A percentile compares a stretch with the other conserved stretches of the same genome.
These are phyloP conservation scores for Microsporum ferrugineum DNA, from an alignment of 2,329 filamentous ascomycete species.

Conservation along the genomic window DNA sequence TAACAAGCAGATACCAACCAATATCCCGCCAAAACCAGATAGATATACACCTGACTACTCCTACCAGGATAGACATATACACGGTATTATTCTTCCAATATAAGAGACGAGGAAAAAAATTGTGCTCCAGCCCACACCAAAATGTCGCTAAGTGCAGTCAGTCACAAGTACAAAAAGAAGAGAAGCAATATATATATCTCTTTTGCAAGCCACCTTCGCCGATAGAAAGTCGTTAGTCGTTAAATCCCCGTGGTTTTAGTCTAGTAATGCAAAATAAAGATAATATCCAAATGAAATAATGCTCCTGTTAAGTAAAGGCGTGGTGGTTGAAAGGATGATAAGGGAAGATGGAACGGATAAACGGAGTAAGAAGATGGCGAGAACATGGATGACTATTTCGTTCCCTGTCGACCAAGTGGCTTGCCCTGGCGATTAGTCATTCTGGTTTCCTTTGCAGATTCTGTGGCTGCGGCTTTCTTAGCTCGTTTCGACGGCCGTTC, in stretches of 20 bases:
- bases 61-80: slow-evolving; percentile 2
- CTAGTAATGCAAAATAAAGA: slow-evolving; percentile 1
- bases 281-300: slow-evolving; percentile 4
- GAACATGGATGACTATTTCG: slow-evolving; percentile 10
- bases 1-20: neutral
- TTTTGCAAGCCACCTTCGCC: slow-evolving; percentile 1
- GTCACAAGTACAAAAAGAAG: neutral
- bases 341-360: neutral
- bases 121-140: neutral
- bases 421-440: slow-evolving; percentile 39
- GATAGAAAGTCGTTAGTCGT: slow-evolving; percentile 1
- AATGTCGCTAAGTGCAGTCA: slow-evolving; percentile 1
- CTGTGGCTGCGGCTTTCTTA: slow-evolving; percentile 30
- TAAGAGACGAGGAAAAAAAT: neutral
- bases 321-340: neutral
- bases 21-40: neutral
- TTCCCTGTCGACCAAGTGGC: slow-evolving; percentile 40
- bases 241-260: neutral
- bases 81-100: neutral
- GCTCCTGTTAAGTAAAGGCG: neutral
- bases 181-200: slow-evolving; percentile 1
- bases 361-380: neutral
- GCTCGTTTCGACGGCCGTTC: slow-evolving; percentile 41
- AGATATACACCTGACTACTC: neutral
- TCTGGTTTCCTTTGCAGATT: slow-evolving; percentile 31